Conservation (phyloP, 2,329 filamentous ascomycete genomes). For the Aureobasidium sp. region DNA sequence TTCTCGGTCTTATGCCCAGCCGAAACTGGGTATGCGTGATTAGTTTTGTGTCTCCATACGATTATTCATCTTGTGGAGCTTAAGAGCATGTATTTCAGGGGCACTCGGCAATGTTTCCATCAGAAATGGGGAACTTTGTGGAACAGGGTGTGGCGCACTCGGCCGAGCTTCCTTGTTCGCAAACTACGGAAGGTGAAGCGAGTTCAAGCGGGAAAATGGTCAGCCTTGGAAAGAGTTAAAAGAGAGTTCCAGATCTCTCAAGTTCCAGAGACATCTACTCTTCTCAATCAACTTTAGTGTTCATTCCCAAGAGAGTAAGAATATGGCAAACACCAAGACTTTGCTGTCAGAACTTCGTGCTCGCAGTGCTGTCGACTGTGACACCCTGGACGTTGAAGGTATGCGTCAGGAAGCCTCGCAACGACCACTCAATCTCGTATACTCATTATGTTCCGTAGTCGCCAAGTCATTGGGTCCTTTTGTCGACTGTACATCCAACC, state of each 20-base stretch:
- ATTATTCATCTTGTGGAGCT: not conserved
- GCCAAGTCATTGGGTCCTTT: slow-evolving; percentile 18
- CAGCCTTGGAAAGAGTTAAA: not conserved
- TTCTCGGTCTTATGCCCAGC: too few species aligned
- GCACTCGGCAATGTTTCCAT: not conserved
- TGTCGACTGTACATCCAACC: slow-evolving; percentile 19
- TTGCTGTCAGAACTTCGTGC: slow-evolving; percentile 16
- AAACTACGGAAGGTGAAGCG: not conserved
- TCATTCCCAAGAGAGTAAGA: not conserved
- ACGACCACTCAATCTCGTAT: not conserved
- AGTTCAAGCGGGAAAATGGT: not conserved
- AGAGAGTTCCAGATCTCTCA: not conserved
- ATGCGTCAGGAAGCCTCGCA: not conserved
- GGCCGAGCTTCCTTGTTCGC: not conserved
- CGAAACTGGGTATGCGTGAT: too few species aligned
- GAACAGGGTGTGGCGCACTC: not conserved
- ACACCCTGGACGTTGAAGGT: slow-evolving; percentile 18
- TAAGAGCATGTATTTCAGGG: not conserved
- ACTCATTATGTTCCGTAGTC: not conserved
- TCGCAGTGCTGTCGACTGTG: slow-evolving; percentile 16
- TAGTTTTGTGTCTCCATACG: too few species aligned
- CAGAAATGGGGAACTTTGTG: not conserved
- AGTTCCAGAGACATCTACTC: not conserved
- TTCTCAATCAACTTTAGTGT: not conserved
- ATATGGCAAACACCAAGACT: slow-evolving; percentile 1